Conservation (phyloP, 2,329 filamentous ascomycete species). For the Ascosphaera pollenicola region DNA sequence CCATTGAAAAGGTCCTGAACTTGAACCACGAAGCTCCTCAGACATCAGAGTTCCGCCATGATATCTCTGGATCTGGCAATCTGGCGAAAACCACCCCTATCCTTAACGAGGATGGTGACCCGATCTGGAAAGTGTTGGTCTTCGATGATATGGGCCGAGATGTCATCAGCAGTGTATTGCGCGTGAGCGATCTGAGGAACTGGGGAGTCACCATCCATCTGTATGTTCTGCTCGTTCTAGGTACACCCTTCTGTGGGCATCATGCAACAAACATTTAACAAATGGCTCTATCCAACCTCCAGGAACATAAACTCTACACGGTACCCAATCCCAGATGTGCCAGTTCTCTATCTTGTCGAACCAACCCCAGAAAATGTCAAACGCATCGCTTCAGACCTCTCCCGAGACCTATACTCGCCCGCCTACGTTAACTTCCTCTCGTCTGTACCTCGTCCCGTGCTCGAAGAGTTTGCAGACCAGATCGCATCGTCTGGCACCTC, state of each 20-base stretch:
- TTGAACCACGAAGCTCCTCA: constrained; percentile 50
- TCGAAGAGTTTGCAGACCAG: constrained; percentile 86
- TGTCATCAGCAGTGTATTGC: constrained; percentile 88
- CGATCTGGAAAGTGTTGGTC: constrained; percentile 93
- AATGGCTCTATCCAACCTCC: constrained; percentile 1
- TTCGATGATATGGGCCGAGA: constrained; percentile 84
- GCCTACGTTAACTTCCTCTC: constrained; percentile 96
- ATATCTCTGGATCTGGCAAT: constrained; percentile 37
- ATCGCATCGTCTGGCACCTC: constrained; percentile 67
- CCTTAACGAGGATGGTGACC: constrained; percentile 66
- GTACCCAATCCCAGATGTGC: constrained; percentile 87
- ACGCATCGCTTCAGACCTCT: constrained; percentile 63
- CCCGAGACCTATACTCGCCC: constrained; percentile 71
- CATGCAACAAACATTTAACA: neutral
- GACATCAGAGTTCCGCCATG: constrained; percentile 32
- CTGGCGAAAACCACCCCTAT: constrained; percentile 53
- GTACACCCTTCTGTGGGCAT: constrained; percentile 6
- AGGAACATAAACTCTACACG: constrained; percentile 63
- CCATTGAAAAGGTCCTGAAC: constrained; percentile 89
- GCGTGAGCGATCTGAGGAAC: constrained; percentile 76
- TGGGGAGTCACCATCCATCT: constrained; percentile 96
- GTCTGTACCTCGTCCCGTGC: constrained; percentile 66
- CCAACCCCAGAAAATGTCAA: constrained; percentile 63
- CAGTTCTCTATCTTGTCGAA: constrained; percentile 89
- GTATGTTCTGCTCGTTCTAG: constrained; percentile 26